Evolutionary conservation across 2,329 filamentous ascomycete genomes (phyloP).

Genomic region (Fusarium equiseti): DNA sequence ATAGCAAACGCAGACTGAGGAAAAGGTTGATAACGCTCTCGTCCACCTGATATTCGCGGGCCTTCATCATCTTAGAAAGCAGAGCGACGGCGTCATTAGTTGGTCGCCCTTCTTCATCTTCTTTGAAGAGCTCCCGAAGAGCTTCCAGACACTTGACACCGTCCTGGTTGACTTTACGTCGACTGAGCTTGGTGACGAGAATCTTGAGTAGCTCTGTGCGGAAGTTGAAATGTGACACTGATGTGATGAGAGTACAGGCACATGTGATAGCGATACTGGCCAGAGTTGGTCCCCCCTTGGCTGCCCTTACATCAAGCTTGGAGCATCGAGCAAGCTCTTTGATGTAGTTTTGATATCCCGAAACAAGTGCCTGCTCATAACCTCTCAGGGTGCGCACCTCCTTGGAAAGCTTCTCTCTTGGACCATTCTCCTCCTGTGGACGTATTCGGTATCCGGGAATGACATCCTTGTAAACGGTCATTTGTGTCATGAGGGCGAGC

Average conservation of each 20-base stretch:
- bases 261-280: constrained; percentile 85
- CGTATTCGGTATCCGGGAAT: constrained; percentile 97
- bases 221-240: constrained; percentile 98
- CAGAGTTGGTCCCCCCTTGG: constrained; percentile 62
- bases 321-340: constrained; percentile 78
- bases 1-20: constrained; percentile 86
- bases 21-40: constrained; percentile 92
- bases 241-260: constrained; percentile 81
- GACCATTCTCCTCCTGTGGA: constrained; percentile 78
- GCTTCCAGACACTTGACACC: constrained; percentile 83
- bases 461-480: constrained; percentile 92
- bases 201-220: constrained; percentile 89
- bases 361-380: constrained; percentile 89
- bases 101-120: constrained; percentile 90
- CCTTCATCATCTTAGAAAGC: constrained; percentile 95
- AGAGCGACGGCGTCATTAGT: constrained; percentile 88
- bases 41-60: constrained; percentile 82
- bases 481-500: constrained; percentile 85
- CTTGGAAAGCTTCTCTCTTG: constrained; percentile 86
- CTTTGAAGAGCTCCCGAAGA: constrained; percentile 82
- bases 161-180: constrained; percentile 76
- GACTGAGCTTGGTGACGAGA: constrained; percentile 84
- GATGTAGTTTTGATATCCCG: constrained; percentile 87
- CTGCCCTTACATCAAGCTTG: constrained; percentile 62
- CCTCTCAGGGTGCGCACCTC: constrained; percentile 85